A percentile compares a stretch with the other conserved stretches of the same genome.
Conservation (phyloP, 2,329 filamentous ascomycete species). For the Dothideomycetidae sp. region DNA sequence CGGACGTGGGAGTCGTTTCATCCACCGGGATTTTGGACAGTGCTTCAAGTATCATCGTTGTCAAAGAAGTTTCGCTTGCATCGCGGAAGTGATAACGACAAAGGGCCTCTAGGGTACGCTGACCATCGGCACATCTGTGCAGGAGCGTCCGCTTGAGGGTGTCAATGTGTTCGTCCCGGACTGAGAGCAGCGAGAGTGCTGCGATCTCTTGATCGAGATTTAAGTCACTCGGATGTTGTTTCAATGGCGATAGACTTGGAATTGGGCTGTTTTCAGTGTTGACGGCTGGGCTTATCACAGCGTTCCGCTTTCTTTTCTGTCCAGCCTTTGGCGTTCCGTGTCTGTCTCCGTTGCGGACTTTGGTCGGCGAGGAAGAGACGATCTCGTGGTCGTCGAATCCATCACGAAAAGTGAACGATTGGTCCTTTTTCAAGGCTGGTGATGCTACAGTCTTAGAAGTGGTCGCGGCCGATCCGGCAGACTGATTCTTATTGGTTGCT, state of each 20-base stretch:
- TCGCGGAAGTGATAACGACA: not conserved
- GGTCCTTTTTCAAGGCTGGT: slow-evolving; percentile 49
- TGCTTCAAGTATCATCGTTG: slow-evolving; percentile 1
- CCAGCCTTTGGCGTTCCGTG: slow-evolving; percentile 45
- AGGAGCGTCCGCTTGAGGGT: not conserved
- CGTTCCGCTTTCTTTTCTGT: slow-evolving; percentile 53
- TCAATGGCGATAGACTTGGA: not conserved
- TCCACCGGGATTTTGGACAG: not conserved
- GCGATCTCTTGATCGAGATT: slow-evolving; percentile 3
- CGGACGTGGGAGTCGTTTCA: slow-evolving; percentile 24
- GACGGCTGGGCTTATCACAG: slow-evolving; percentile 50
- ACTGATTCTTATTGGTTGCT: slow-evolving; percentile 4
- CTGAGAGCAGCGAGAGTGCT: not conserved
- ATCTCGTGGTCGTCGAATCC: slow-evolving; percentile 62
- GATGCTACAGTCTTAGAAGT: slow-evolving; percentile 13
- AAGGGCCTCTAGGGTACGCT: slow-evolving; percentile 1
- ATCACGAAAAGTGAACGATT: slow-evolving; percentile 49
- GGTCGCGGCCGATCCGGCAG: slow-evolving; percentile 12
- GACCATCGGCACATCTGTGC: not conserved
- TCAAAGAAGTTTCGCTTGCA: not conserved
- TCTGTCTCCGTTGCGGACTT: slow-evolving; percentile 32
- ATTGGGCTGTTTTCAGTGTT: slow-evolving; percentile 14
- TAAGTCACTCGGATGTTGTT: not conserved
- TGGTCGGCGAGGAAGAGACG: slow-evolving; percentile 40
- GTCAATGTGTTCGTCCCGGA: slow-evolving; percentile 4